phyloP scores from a whole-genome alignment of 2,329 filamentous ascomycete genomes.

The Diplodia scrobiculata region DNA sequence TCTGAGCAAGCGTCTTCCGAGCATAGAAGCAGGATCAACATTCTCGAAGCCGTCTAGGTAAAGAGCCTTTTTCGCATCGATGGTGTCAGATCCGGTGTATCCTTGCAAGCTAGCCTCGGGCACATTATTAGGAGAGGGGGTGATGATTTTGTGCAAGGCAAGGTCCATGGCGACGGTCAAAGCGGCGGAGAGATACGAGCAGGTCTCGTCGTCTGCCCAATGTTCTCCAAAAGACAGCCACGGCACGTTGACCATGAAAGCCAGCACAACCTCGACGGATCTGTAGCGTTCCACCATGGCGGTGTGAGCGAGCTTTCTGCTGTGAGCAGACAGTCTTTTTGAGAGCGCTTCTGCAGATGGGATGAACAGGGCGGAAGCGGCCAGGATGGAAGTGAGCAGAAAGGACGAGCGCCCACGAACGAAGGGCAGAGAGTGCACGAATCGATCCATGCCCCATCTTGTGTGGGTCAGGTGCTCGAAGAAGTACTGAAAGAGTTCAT shows the following conservation, averaged over 20 bases:
- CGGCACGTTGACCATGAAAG: conserved; percentile 74
- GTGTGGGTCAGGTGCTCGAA: conserved; percentile 71
- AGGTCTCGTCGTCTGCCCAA: conserved; percentile 72
- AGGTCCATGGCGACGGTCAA: conserved; percentile 69
- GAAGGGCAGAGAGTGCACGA: conserved; percentile 66
- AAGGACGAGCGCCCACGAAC: conserved; percentile 69
- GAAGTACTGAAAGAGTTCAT: conserved; percentile 66
- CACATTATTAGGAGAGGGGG: conserved; percentile 53
- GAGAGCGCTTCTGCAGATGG: conserved; percentile 65
- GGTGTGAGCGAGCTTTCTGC: conserved; percentile 62
- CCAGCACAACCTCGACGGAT: conserved; percentile 73
- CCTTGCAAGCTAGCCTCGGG: conserved; percentile 52
- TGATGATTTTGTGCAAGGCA: conserved; percentile 69
- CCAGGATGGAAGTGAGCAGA: conserved; percentile 70
- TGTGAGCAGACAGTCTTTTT: conserved; percentile 66
- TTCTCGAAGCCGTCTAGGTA: conserved; percentile 68
- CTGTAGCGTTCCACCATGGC: conserved; percentile 64
- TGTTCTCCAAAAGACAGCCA: conserved; percentile 71
- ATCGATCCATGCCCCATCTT: conserved; percentile 70
- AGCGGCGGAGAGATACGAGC: conserved; percentile 69
- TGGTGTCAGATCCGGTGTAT: conserved; percentile 66
- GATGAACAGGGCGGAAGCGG: conserved; percentile 68
- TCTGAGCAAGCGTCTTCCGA: conserved; percentile 63
- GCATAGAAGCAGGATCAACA: conserved; percentile 62
- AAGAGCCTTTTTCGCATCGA: conserved; percentile 67